Base-by-base conservation (phyloP, 345 rosid species). In the Lumnitzera racemosa region DNA sequence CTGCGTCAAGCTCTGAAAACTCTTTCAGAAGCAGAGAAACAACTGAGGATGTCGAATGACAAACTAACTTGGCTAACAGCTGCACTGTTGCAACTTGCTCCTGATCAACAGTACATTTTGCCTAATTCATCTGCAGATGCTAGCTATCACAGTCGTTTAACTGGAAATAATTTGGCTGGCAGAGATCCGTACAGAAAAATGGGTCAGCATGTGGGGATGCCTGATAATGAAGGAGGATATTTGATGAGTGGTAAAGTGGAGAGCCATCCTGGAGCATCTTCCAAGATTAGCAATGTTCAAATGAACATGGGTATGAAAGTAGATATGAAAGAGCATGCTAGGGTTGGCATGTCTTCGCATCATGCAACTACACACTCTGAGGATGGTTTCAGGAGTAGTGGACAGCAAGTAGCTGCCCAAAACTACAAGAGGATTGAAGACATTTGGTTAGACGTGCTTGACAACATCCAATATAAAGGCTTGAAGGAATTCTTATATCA, bases 61-160 rank as follows among this genome's bases (percentile, higher is more conserved):
- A 95, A 88, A 75, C 56, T 81, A 73, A 95, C 96, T 8, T 95
- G 99, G 99, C 80, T 95, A 58, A 95, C 96, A 6, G 99, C 98
- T 58, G 94, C 99, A 63, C 67, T 95, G 77, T 95, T 95, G 59
- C 99, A 90, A 56, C 96, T 95, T 66, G 99, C 98, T 74, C 99
- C 98, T 46, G 99, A 95, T 74, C 95, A 85, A 63, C 97, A 83
- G 62, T 86, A 90, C 67, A 61, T 83, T 70, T 65, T 84, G 29
- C 87, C 87, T 47, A 72, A 64, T 68, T 82, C 85, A 20, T 83
- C 97, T 15, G 72, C 85, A 25, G 89, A 80, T 61, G 67, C 82
- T 51, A 84, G 96, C 76, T 78, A 74, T 67, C 85, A 74, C 52
- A 85, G 85, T 66, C 84, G 89, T 31, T 59, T 64, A 48, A 64